phyloP scores from a whole-genome alignment of 768 basidiomycete species.

The Leccinum obscurum region DNA sequence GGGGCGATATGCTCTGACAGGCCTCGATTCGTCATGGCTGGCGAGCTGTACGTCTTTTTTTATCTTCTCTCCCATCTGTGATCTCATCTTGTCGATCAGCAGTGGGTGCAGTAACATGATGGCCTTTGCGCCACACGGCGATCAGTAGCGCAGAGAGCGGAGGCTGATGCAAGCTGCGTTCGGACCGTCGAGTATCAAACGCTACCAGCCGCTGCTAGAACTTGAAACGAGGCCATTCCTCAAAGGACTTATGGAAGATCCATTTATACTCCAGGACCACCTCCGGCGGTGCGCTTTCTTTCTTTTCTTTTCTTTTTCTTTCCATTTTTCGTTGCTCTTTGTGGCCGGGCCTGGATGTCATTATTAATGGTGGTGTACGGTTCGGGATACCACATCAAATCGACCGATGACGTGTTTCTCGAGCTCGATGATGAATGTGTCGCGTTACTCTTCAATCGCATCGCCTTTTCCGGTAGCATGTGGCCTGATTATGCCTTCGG shows the following conservation, averaged over 20 bases:
- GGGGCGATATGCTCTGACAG: conserved; percentile 77
- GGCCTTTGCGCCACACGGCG: conserved; percentile 67
- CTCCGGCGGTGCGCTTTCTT: conserved; percentile 31
- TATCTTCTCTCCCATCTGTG: neutral
- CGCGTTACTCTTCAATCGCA: conserved; percentile 41
- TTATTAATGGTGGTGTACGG: conserved; percentile 60
- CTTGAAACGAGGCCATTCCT: conserved; percentile 60
- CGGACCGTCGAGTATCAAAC: conserved; percentile 48
- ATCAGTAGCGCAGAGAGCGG: conserved; percentile 62
- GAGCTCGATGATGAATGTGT: conserved; percentile 44
- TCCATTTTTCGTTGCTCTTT: neutral
- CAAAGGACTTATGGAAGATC: conserved; percentile 48
- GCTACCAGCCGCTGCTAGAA: conserved; percentile 58
- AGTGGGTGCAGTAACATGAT: conserved; percentile 72
- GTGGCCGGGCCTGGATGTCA: conserved; percentile 35
- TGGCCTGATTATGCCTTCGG: conserved; percentile 40
- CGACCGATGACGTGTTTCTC: conserved; percentile 42
- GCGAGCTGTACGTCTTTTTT: conserved; percentile 58
- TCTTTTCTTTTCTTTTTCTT: neutral
- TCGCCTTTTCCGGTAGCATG: conserved; percentile 44
- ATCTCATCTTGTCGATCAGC: conserved; percentile 24
- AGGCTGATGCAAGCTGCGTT: conserved; percentile 67
- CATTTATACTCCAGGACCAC: conserved; percentile 36
- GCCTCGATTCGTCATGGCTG: conserved; percentile 65
- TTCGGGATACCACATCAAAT: conserved; percentile 38